Conservation (phyloP, 345 rosid genomes). For the Euphorbia pulcherrima region DNA sequence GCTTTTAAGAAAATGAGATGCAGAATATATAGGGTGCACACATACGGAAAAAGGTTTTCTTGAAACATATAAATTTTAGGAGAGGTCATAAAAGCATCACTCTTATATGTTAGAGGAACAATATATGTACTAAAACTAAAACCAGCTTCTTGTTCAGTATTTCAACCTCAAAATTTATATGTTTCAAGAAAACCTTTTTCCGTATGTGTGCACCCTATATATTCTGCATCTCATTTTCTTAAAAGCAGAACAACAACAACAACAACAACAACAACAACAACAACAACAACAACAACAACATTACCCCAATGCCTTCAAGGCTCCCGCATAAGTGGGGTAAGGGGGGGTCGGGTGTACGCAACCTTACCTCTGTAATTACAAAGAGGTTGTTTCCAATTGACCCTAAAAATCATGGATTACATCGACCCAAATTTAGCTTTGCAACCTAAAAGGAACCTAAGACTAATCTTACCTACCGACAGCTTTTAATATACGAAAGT, state of each 20-base stretch:
- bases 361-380: too few relatives aligned
- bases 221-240: background rate
- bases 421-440: background rate
- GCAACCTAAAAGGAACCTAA: background rate
- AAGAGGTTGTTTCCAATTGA: background rate
- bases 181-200: background rate
- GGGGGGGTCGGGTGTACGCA: too few relatives aligned
- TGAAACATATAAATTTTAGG: background rate
- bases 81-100: background rate
- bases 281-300: too few relatives aligned
- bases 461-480: background rate
- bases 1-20: background rate
- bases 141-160: background rate
- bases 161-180: constrained; percentile 1
- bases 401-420: background rate
- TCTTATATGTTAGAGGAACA: background rate
- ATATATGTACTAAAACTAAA: background rate
- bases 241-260: background rate
- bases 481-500: background rate
- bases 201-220: background rate
- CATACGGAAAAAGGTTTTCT: background rate
- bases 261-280: too few relatives aligned
- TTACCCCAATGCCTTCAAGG: too few relatives aligned
- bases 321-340: too few relatives aligned
- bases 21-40: background rate